phyloP scores from a whole-genome alignment of 306 rosid genomes.

The Castanospermum australe region DNA sequence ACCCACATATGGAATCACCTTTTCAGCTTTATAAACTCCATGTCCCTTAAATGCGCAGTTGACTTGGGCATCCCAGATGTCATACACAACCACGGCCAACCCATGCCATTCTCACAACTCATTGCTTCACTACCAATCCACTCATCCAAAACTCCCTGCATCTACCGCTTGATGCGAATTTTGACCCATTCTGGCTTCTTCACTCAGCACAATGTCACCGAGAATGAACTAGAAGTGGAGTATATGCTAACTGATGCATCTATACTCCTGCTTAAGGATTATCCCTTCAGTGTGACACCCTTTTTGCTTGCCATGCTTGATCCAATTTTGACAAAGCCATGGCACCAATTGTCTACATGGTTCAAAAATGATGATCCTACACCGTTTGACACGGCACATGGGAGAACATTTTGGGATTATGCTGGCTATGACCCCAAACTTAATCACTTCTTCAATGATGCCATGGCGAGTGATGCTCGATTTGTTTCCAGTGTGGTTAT shows the following conservation, averaged over 20 bases:
- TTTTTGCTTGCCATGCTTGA: constrained; percentile 21
- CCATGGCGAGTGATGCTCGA: constrained; percentile 52
- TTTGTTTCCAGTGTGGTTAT: constrained; percentile 37
- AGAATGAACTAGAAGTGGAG: constrained; percentile 22
- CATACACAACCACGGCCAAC: constrained; percentile 27
- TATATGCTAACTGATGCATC: constrained; percentile 53
- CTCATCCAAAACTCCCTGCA: constrained; percentile 26
- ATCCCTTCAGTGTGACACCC: constrained; percentile 29
- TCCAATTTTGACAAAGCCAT: constrained; percentile 34
- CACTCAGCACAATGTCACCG: not conserved
- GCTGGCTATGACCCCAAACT: constrained; percentile 6
- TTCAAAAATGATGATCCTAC: constrained; percentile 37
- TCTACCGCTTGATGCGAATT: constrained; percentile 50
- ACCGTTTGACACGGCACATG: constrained; percentile 42
- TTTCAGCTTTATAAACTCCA: constrained; percentile 36
- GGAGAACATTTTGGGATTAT: constrained; percentile 43
- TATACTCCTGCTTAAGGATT: constrained; percentile 35
- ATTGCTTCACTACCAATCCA: constrained; percentile 36
- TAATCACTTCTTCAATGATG: constrained; percentile 37
- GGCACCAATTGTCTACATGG: constrained; percentile 41
- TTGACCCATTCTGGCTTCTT: constrained; percentile 50
- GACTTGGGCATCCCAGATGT: constrained; percentile 17
- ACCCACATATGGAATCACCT: constrained; percentile 41
- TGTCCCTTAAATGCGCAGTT: constrained; percentile 52
- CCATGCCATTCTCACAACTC: constrained; percentile 43